Evolutionary conservation across 1,139 yeast genomes (phyloP).

Genomic region (Eremothecium gossypii): DNA sequence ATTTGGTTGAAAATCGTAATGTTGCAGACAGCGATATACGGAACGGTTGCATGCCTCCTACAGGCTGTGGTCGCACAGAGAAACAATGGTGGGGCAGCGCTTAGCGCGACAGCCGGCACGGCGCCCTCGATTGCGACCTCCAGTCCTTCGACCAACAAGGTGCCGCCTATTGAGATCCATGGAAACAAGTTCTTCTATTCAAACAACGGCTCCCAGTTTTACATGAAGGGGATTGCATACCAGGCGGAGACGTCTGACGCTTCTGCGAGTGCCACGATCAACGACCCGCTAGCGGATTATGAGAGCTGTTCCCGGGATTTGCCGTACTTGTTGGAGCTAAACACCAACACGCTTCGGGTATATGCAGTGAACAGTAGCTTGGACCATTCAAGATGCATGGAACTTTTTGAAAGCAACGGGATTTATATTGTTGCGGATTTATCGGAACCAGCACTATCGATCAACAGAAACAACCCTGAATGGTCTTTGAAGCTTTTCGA

Average conservation of each 20-base stretch:
- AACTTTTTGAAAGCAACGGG: slow-evolving; percentile 58
- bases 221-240: slow-evolving; percentile 69
- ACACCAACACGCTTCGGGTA: slow-evolving; percentile 62
- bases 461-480: slow-evolving; percentile 51
- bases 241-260: slow-evolving; percentile 59
- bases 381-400: slow-evolving; percentile 64
- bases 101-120: background rate
- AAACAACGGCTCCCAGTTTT: slow-evolving; percentile 67
- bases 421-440: slow-evolving; percentile 71
- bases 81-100: background rate
- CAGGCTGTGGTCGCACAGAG: background rate
- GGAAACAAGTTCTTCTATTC: slow-evolving; percentile 69
- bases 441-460: slow-evolving; percentile 56
- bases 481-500: slow-evolving; percentile 56
- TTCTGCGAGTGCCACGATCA: slow-evolving; percentile 39
- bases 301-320: slow-evolving; percentile 70
- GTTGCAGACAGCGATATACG: background rate
- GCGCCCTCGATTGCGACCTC: background rate
- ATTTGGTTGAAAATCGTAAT: background rate
- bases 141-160: slow-evolving; percentile 26
- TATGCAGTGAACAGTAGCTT: slow-evolving; percentile 62
- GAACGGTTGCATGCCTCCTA: background rate
- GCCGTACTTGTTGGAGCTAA: slow-evolving; percentile 48
- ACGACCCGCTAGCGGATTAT: slow-evolving; percentile 67
- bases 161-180: slow-evolving; percentile 42